Evolutionary conservation across 2,329 filamentous ascomycete species (phyloP), one percentile per base, ranked within the genome.

Genomic region (Sclerotinia borealis): DNA sequence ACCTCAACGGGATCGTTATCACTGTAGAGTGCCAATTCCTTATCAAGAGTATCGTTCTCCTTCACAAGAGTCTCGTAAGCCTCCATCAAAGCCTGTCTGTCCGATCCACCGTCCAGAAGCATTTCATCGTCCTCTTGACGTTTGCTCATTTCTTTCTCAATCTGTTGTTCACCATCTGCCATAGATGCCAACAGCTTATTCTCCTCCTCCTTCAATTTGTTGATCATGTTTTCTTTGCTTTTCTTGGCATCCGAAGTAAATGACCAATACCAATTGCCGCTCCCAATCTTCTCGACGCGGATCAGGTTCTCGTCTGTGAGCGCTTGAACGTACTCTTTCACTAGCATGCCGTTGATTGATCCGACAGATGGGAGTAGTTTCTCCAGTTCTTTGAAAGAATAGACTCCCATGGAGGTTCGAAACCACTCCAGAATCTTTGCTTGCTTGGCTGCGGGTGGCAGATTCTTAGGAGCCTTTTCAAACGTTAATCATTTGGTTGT

Each of bases 231-330:
- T 59, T 76, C 73, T 52, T 79, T 80, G 71, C 78, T 81, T 70
- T 83, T 73, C 68, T 72, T 75, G 11, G 72, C 83, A 60, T 88
- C 84, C 34, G 80, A 84, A 22, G 76, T 78, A 72, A 89, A 89
- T 67, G 80, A 82, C 87, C 87, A 90, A 76, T 89, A 89, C 86
- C 86, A 90, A 73, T 89, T 89, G 34, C 85, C 86, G 67, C 80
- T 86, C 49, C 86, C 87, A 69, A 90, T 89, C 74, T 89, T 89
- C 76, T 89, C 86, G 34, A 87, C 82, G 22, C 81, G 80, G 65
- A 89, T 82, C 69, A 82, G 80, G 69, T 79, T 79, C 63, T 89
- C 87, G 69, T 88, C 85, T 10, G 79, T 77, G 25, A 89, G 79
- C 5, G 80, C 77, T 72, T 87, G 85, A 22, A 89, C 76, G 71